Conservation (phyloP, 1,139 yeast species). For the Yamadazyma membranifaciens region DNA sequence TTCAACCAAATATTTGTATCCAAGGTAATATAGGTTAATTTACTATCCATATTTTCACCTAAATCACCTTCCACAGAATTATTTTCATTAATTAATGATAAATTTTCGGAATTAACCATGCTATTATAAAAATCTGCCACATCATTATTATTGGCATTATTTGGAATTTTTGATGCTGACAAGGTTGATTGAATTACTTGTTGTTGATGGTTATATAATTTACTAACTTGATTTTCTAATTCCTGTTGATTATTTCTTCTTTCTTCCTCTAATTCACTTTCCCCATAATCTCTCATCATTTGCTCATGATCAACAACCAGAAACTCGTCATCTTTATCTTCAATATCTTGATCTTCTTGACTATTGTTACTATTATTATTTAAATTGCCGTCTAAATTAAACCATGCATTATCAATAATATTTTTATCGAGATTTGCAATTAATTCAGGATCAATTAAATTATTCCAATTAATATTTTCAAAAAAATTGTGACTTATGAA, state of each 20-base stretch:
- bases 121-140: conserved; percentile 20
- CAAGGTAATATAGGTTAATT: conserved; percentile 58
- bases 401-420: conserved; percentile 25
- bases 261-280: conserved; percentile 4
- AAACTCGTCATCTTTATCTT: conserved; percentile 8
- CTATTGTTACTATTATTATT: conserved; percentile 11
- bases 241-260: conserved; percentile 15
- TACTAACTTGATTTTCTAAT: conserved; percentile 20
- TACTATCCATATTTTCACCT: conserved; percentile 52
- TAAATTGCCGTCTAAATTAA: conserved; percentile 15
- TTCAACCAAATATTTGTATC: conserved; percentile 83
- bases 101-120: conserved; percentile 23
- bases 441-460: conserved; percentile 9
- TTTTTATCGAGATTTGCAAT: conserved; percentile 9
- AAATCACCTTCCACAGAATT: conserved; percentile 34
- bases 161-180: conserved; percentile 3
- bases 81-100: conserved; percentile 15
- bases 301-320: conserved; percentile 8
- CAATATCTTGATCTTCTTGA: conserved; percentile 5
- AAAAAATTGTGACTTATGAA: conserved; percentile 43
- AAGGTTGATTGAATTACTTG: conserved; percentile 7
- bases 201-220: conserved; percentile 17
- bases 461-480: conserved; percentile 21
- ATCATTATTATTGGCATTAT: background rate
- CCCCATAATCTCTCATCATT: conserved; percentile 4